A percentile compares a stretch with the other conserved stretches of the same genome.
These are phyloP conservation scores for Stylonectria norvegica DNA, from an alignment of 2,329 filamentous ascomycete species.

Conservation along the genomic window DNA sequence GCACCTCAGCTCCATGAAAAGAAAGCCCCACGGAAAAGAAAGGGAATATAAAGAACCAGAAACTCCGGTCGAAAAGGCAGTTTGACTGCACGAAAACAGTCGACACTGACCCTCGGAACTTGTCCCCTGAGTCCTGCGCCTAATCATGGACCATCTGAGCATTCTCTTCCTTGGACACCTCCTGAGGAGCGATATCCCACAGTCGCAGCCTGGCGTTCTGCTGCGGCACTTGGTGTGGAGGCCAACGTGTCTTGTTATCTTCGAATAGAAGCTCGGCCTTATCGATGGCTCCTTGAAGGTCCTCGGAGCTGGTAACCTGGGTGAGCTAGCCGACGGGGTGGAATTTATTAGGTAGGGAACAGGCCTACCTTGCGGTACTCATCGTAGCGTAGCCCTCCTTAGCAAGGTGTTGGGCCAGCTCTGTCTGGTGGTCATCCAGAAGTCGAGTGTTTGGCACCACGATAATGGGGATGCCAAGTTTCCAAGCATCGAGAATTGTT, in stretches of 20 bases:
- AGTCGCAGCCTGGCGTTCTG: constrained; percentile 25
- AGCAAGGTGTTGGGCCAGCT: constrained; percentile 76
- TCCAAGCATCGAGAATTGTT: constrained; percentile 79
- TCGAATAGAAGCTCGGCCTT: constrained; percentile 36
- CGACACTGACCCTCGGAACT: too few relatives aligned
- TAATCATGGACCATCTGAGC: constrained; percentile 40
- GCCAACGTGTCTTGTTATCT: constrained; percentile 35
- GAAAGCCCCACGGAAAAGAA: not conserved
- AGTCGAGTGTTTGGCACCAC: constrained; percentile 83
- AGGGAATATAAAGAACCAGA: too few relatives aligned
- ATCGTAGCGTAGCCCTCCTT: constrained; percentile 73
- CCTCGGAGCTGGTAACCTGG: constrained; percentile 30
- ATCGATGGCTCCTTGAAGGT: constrained; percentile 36
- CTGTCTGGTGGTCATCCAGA: constrained; percentile 85
- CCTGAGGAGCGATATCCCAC: constrained; percentile 34
- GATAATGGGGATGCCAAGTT: constrained; percentile 71
- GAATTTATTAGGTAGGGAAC: constrained; percentile 59
- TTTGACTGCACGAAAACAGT: too few relatives aligned
- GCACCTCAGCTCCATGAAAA: not conserved
- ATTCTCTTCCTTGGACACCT: constrained; percentile 35
- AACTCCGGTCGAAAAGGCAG: too few relatives aligned
- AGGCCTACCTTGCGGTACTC: too few relatives aligned
- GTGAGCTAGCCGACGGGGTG: too few relatives aligned
- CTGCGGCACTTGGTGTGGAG: constrained; percentile 26
- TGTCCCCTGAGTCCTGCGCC: constrained; percentile 20